A percentile compares a stretch with the other conserved stretches of the same genome.
phyloP scores from a whole-genome alignment of 768 basidiomycete genomes.

The Xerocomellus amylosporus region DNA sequence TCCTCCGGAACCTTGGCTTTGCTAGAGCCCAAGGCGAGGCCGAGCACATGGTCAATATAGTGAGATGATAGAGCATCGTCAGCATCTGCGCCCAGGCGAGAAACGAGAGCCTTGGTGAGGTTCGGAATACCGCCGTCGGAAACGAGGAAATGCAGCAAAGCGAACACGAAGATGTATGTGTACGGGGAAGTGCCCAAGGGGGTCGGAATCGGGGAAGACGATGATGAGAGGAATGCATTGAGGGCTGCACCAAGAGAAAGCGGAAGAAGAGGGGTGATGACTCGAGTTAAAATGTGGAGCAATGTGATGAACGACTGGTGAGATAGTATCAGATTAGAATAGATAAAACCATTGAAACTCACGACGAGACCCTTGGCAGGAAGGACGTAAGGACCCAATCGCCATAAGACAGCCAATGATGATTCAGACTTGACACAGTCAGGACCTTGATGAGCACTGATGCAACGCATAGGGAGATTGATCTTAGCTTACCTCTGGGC shows the following conservation, averaged over 20 bases:
- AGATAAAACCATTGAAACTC: conserved; percentile 1
- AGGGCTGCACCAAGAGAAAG: conserved; percentile 55
- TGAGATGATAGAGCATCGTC: conserved; percentile 59
- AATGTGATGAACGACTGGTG: conserved; percentile 61
- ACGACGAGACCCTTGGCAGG: conserved; percentile 26
- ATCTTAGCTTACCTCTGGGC: conserved; percentile 10
- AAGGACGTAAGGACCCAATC: conserved; percentile 18
- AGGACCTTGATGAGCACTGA: neutral
- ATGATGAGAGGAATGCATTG: conserved; percentile 17
- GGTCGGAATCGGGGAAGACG: conserved; percentile 17
- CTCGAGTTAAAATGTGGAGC: conserved; percentile 68
- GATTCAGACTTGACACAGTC: conserved; percentile 10
- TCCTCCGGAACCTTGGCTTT: conserved; percentile 76
- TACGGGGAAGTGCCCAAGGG: conserved; percentile 51
- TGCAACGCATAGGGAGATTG: neutral
- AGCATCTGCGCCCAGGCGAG: conserved; percentile 86
- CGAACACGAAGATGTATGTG: conserved; percentile 67
- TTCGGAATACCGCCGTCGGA: conserved; percentile 74
- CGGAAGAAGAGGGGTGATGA: conserved; percentile 74
- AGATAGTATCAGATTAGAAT: conserved; percentile 1
- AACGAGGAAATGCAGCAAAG: conserved; percentile 67
- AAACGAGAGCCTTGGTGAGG: conserved; percentile 71
- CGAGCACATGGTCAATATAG: conserved; percentile 83
- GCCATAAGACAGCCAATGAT: conserved; percentile 15
- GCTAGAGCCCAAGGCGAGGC: conserved; percentile 83